Evolutionary conservation across 805 yeast genomes (phyloP).

Genomic region (Aciculoconidium aculeatum): DNA sequence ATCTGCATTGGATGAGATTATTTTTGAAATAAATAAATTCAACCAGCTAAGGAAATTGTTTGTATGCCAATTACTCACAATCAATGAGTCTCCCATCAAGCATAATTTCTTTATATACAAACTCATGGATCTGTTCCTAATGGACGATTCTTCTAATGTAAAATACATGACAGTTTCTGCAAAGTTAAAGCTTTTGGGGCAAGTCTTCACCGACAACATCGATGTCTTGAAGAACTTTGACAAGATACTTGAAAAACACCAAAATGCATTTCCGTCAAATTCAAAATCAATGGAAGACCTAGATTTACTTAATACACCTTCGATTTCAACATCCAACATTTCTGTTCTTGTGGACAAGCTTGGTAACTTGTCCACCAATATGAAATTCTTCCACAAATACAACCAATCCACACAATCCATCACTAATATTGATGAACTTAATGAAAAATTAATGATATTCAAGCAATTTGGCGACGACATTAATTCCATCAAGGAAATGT

Average conservation of each 20-base stretch:
- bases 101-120: conserved; percentile 28
- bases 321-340: no score
- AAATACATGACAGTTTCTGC: conserved; percentile 8
- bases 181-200: conserved; percentile 15
- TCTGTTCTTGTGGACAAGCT: conserved; percentile 24
- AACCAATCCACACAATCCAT: conserved; percentile 23
- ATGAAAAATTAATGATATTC: conserved; percentile 33
- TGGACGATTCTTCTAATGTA: conserved; percentile 2
- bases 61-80: conserved; percentile 32
- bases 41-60: conserved; percentile 33
- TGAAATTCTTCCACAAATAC: conserved; percentile 34
- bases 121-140: conserved; percentile 15
- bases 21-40: conserved; percentile 19
- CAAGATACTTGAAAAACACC: conserved; percentile 22
- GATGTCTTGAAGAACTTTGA: conserved; percentile 17
- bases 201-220: conserved; percentile 19
- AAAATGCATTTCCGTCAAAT: conserved; percentile 1
- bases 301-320: no score
- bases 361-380: conserved; percentile 26
- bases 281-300: no score
- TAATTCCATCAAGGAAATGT: conserved; percentile 21
- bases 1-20: conserved; percentile 6
- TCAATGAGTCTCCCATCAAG: conserved; percentile 23
- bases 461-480: conserved; percentile 31
- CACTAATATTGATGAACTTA: conserved; percentile 24